Percentiles rank a stretch among this genome's conserved stretches.
Evolutionary conservation across 768 basidiomycete genomes (phyloP).

Genomic region (Russula sp.): DNA sequence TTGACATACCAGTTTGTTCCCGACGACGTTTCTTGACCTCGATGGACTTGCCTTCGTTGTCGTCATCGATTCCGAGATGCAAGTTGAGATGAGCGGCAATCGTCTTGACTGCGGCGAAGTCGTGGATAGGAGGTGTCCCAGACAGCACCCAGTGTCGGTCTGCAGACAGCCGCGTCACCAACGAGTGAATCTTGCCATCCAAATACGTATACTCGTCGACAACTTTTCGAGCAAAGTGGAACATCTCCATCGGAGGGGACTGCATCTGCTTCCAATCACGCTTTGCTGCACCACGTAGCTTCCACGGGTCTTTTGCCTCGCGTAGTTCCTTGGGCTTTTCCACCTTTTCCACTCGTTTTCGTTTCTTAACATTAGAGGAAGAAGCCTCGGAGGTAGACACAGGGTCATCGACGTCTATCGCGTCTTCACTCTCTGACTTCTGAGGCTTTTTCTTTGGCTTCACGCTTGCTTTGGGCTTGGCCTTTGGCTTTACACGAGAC

Average conservation of each 20-base stretch:
- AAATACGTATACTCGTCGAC: conserved; percentile 95
- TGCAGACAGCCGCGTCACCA: conserved; percentile 69
- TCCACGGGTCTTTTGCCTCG: conserved; percentile 73
- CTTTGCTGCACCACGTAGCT: conserved; percentile 53
- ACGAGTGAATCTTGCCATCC: conserved; percentile 67
- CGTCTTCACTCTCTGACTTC: conserved; percentile 30
- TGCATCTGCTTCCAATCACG: conserved; percentile 74
- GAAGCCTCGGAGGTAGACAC: conserved; percentile 32
- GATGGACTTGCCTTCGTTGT: conserved; percentile 67
- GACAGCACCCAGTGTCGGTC: conserved; percentile 93
- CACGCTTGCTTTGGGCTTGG: conserved; percentile 16
- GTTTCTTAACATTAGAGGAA: conserved; percentile 36
- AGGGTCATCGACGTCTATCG: conserved; percentile 53
- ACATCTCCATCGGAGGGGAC: conserved; percentile 83
- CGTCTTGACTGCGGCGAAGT: conserved; percentile 85
- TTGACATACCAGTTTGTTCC: conserved; percentile 69
- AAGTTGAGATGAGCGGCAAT: conserved; percentile 83
- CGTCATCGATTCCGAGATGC: conserved; percentile 90
- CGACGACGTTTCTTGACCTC: conserved; percentile 73
- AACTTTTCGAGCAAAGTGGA: conserved; percentile 83
- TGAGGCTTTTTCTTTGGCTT: conserved; percentile 27
- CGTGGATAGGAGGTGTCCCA: conserved; percentile 88
- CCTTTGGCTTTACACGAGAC: conserved; percentile 26
- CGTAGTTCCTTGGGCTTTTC: conserved; percentile 28
- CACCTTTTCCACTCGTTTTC: conserved; percentile 30